A percentile compares a stretch with the other conserved stretches of the same genome.
phyloP scores from a whole-genome alignment of 164 flowering plant genomes.

The Chimonanthus salicifolius region DNA sequence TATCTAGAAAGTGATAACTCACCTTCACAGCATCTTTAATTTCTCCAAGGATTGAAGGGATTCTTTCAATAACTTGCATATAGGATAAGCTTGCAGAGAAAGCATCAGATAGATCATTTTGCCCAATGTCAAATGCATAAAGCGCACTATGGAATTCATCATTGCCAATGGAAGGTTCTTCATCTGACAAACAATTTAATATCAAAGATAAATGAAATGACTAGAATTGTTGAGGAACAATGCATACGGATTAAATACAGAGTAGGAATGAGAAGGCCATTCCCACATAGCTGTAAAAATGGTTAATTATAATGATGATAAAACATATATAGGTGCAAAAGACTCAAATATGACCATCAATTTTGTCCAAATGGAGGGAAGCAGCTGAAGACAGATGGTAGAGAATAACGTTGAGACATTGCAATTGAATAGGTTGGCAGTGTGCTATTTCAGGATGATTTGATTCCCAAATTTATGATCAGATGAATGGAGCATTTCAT shows the following conservation, averaged over 20 bases:
- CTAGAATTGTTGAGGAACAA: neutral
- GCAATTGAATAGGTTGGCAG: neutral
- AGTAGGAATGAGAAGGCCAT: neutral
- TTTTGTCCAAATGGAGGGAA: neutral
- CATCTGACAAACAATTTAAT: slow-evolving; percentile 16
- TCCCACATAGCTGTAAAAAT: neutral
- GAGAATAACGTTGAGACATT: neutral
- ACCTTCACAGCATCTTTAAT: slow-evolving; percentile 35
- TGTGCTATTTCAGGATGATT: no score
- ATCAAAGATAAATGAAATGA: neutral
- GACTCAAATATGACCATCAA: neutral
- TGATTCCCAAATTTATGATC: no score
- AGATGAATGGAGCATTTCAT: no score
- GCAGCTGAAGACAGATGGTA: neutral
- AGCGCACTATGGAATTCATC: slow-evolving; percentile 43
- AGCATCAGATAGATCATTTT: slow-evolving; percentile 43
- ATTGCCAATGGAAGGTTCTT: slow-evolving; percentile 22
- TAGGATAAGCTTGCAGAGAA: slow-evolving; percentile 30
- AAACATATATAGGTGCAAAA: neutral
- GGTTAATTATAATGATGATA: neutral
- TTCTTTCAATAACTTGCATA: slow-evolving; percentile 26
- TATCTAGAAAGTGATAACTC: neutral
- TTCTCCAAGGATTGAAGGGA: slow-evolving; percentile 42
- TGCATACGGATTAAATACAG: neutral
- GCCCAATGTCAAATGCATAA: slow-evolving; percentile 56